Conservation (phyloP, 306 rosid species). For the Ceratonia siliqua region DNA sequence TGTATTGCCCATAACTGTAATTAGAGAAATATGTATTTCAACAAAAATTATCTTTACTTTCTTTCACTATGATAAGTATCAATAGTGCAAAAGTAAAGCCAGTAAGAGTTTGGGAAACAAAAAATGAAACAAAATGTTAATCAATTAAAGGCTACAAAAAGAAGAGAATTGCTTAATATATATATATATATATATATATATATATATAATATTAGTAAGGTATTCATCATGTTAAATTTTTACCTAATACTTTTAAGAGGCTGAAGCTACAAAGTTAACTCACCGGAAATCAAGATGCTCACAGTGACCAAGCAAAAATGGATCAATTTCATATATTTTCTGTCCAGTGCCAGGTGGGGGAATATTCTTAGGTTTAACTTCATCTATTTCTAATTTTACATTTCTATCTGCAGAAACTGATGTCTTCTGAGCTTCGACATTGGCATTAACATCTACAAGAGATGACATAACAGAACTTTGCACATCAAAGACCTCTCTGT, state of each 20-base stretch:
- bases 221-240: neutral
- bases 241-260: neutral
- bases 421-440: conserved; percentile 45
- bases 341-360: conserved; percentile 82
- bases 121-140: conserved; percentile 13
- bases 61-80: conserved; percentile 4
- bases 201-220: neutral
- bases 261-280: conserved; percentile 32
- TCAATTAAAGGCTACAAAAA: conserved; percentile 1
- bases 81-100: conserved; percentile 17
- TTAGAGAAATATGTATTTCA: conserved; percentile 27
- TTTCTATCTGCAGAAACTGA: conserved; percentile 38
- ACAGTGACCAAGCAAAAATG: conserved; percentile 51
- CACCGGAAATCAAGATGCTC: conserved; percentile 94
- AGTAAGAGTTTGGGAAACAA: conserved; percentile 12
- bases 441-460: conserved; percentile 39
- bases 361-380: conserved; percentile 48
- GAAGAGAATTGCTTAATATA: too few species aligned
- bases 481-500: conserved; percentile 40
- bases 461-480: conserved; percentile 43
- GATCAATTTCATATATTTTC: conserved; percentile 82
- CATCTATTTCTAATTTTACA: conserved; percentile 31
- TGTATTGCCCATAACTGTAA: conserved; percentile 76
- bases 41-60: conserved; percentile 23
- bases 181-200: too few species aligned